A percentile compares a stretch with the other conserved stretches of the same genome.
These are phyloP conservation scores for Fraxinus xanthoxyloides DNA, from an alignment of 305 asterid genomes.

Conservation along the genomic window DNA sequence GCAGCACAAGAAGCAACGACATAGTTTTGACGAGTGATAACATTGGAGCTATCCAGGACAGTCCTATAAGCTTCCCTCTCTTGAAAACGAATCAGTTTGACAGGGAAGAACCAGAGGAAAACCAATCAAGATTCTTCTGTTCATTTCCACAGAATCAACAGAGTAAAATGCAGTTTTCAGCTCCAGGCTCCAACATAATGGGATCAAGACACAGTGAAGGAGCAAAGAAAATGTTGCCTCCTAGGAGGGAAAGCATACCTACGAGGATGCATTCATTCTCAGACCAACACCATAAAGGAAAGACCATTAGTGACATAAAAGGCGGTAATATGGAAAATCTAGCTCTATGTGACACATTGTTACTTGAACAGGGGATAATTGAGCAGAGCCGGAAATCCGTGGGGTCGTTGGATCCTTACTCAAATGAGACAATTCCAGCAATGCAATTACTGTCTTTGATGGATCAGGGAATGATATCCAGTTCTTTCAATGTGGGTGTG, in stretches of 20 bases:
- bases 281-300: slow-evolving; percentile 42
- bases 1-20: slow-evolving; percentile 23
- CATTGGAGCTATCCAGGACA: slow-evolving; percentile 19
- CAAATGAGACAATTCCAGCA: slow-evolving; percentile 74
- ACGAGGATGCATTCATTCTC: slow-evolving; percentile 25
- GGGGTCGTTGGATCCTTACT: slow-evolving; percentile 46
- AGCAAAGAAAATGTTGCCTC: not conserved
- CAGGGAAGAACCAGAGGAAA: slow-evolving; percentile 19
- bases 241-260: not conserved
- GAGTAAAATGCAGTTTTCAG: slow-evolving; percentile 29
- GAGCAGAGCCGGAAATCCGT: slow-evolving; percentile 23
- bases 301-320: slow-evolving; percentile 43
- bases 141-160: slow-evolving; percentile 37
- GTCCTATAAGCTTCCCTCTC: slow-evolving; percentile 21
- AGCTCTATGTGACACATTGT: slow-evolving; percentile 21
- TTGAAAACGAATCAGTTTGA: slow-evolving; percentile 24
- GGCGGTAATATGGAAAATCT: not conserved
- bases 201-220: slow-evolving; percentile 25
- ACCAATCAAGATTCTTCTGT: slow-evolving; percentile 27
- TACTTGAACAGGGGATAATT: slow-evolving; percentile 26
- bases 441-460: slow-evolving; percentile 79
- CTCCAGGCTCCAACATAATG: slow-evolving; percentile 25
- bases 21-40: slow-evolving; percentile 19
- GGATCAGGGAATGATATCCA: slow-evolving; percentile 48
- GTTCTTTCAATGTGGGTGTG: slow-evolving; percentile 36